phyloP scores from a whole-genome alignment of 164 flowering plant species.

The Dillenia suffruticosa region DNA sequence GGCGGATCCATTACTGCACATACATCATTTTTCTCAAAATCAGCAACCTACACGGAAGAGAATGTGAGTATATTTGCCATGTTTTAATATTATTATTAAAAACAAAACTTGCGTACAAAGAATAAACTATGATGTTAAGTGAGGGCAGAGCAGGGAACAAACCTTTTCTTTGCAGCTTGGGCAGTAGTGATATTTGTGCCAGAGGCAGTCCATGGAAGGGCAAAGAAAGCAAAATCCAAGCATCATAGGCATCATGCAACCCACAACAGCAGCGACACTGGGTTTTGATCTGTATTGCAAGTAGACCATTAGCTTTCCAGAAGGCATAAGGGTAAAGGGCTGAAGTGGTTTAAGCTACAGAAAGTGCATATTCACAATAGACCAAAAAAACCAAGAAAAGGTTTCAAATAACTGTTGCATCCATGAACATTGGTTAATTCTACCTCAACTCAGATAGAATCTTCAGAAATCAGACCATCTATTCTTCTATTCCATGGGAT shows the following conservation, averaged over 20 bases:
- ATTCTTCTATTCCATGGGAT: no score
- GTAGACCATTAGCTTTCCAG: background rate
- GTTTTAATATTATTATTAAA: no score
- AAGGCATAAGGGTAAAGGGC: no score
- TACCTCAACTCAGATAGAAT: no score
- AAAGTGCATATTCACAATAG: no score
- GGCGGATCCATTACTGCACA: conserved; percentile 80
- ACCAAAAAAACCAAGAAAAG: no score
- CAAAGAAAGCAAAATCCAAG: conserved; percentile 91
- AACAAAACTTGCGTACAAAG: no score
- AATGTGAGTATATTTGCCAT: background rate
- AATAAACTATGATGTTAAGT: background rate
- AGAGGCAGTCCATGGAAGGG: conserved; percentile 93
- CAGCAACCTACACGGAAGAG: conserved; percentile 55
- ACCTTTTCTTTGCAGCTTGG: conserved; percentile 83
- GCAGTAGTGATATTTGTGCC: conserved; percentile 95
- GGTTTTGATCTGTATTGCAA: conserved; percentile 56
- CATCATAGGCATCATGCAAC: conserved; percentile 83
- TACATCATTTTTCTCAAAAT: conserved; percentile 75
- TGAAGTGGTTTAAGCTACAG: no score
- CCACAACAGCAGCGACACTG: conserved; percentile 85
- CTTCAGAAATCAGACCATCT: no score
- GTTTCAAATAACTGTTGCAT: no score
- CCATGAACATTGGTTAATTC: no score
- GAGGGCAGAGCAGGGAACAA: no score